Percentiles rank a stretch among this genome's conserved stretches.
Conservation (phyloP, 345 rosid genomes). For the Eutrema japonicum region DNA sequence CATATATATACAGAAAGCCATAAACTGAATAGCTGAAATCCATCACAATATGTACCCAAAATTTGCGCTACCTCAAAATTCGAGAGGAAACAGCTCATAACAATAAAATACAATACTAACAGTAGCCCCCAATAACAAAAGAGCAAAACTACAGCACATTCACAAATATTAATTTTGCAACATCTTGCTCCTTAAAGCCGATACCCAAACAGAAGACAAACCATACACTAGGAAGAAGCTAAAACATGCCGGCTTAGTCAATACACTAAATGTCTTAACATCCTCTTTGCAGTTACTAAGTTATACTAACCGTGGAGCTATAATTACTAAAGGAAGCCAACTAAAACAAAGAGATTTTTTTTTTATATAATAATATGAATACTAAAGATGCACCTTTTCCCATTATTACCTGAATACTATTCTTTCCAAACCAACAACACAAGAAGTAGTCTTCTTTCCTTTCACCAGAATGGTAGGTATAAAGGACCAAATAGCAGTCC, state of each 20-base stretch:
- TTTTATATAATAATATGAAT: background rate
- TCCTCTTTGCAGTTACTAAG: background rate
- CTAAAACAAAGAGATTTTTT: background rate
- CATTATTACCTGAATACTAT: conserved; percentile 78
- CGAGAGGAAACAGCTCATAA: background rate
- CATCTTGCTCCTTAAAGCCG: conserved; percentile 5
- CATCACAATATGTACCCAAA: conserved; percentile 21
- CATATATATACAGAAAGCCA: conserved; percentile 8
- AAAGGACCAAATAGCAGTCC: conserved; percentile 92
- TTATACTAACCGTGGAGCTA: conserved; percentile 1
- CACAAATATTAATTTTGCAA: conserved; percentile 11
- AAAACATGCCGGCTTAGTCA: conserved; percentile 13
- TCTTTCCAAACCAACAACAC: conserved; percentile 94
- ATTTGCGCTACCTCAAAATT: conserved; percentile 1
- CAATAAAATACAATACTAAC: conserved; percentile 1
- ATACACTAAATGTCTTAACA: background rate
- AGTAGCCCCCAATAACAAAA: conserved; percentile 11
- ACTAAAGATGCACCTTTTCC: conserved; percentile 25
- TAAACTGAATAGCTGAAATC: background rate
- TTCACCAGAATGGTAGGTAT: conserved; percentile 90
- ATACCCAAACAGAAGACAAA: conserved; percentile 3
- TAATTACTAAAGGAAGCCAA: conserved; percentile 5
- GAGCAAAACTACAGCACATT: background rate
- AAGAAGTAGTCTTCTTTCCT: conserved; percentile 94
- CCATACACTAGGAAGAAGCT: conserved; percentile 17